phyloP scores from a whole-genome alignment of 202 grass and related monocot genomes.

The Carex sylvatica region DNA sequence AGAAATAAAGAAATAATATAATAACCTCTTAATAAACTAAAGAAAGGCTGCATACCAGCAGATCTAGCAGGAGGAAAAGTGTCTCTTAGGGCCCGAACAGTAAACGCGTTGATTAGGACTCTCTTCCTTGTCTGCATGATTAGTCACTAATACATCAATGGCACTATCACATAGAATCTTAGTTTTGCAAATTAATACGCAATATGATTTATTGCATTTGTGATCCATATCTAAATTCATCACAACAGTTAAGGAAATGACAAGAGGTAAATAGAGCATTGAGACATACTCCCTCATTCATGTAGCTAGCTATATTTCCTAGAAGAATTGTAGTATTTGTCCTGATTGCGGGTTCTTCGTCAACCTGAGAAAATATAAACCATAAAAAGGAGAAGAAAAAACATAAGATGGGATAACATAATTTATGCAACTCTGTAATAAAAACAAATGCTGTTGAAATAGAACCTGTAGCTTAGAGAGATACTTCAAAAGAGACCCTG shows the following conservation, averaged over 20 bases:
- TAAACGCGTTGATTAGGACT: constrained; percentile 98
- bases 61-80: constrained; percentile 94
- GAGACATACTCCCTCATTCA: constrained; percentile 94
- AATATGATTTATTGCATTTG: constrained; percentile 8
- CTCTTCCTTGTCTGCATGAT: constrained; percentile 86
- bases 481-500: constrained; percentile 98
- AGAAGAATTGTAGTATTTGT: constrained; percentile 99
- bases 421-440: constrained; percentile 2
- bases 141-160: constrained; percentile 28
- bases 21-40: constrained; percentile 23
- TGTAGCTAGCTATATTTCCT: constrained; percentile 92
- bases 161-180: constrained; percentile 17
- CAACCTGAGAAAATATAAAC: constrained; percentile 62
- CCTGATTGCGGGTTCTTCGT: constrained; percentile 96
- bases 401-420: constrained; percentile 11
- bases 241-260: constrained; percentile 20
- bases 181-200: constrained; percentile 33
- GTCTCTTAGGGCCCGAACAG: constrained; percentile 91
- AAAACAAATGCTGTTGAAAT: constrained; percentile 14
- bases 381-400: constrained; percentile 20
- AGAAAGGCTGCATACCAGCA: constrained; percentile 62
- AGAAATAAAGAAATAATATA: background rate
- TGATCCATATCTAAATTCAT: background rate
- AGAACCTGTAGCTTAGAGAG: constrained; percentile 97
- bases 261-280: constrained; percentile 25